phyloP scores from a whole-genome alignment of 345 rosid genomes.

The Iberis pinnata region DNA sequence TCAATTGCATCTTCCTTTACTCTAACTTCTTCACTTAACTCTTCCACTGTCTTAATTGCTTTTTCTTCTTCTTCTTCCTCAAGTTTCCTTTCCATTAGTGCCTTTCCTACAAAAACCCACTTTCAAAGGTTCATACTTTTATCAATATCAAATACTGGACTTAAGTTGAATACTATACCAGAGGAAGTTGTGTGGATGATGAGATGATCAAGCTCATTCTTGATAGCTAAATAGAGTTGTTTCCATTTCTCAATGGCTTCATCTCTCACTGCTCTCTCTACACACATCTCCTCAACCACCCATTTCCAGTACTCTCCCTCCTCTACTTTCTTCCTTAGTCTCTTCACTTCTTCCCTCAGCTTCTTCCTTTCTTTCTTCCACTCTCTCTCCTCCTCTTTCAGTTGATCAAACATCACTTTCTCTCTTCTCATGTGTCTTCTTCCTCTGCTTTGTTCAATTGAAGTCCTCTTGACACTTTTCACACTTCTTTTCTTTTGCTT shows the following conservation, averaged over 20 bases:
- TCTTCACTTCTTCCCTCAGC: slow-evolving; percentile 45
- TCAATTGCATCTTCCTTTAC: slow-evolving; percentile 44
- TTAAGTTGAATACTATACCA: slow-evolving; percentile 14
- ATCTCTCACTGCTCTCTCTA: slow-evolving; percentile 62
- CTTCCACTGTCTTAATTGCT: slow-evolving; percentile 31
- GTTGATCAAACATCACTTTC: slow-evolving; percentile 34
- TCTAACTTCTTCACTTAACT: slow-evolving; percentile 50
- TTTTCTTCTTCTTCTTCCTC: slow-evolving; percentile 39
- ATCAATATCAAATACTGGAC: neutral
- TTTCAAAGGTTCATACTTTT: slow-evolving; percentile 11
- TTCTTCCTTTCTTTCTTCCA: slow-evolving; percentile 41
- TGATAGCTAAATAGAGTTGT: slow-evolving; percentile 73
- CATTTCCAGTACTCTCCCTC: slow-evolving; percentile 39
- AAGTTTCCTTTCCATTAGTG: slow-evolving; percentile 34
- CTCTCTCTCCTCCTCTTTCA: slow-evolving; percentile 41
- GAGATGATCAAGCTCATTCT: slow-evolving; percentile 79
- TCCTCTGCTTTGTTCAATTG: slow-evolving; percentile 18
- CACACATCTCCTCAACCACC: slow-evolving; percentile 49
- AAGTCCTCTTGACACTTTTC: slow-evolving; percentile 20
- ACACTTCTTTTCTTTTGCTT: slow-evolving; percentile 18
- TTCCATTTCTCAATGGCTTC: slow-evolving; percentile 85
- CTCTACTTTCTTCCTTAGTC: slow-evolving; percentile 38
- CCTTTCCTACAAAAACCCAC: slow-evolving; percentile 33
- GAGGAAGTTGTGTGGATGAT: slow-evolving; percentile 46
- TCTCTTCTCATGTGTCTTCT: slow-evolving; percentile 40